Percentiles rank a stretch among this genome's conserved stretches.
Evolutionary conservation across 257 asterid species (phyloP).

Genomic region (Scutellaria baicalensis): DNA sequence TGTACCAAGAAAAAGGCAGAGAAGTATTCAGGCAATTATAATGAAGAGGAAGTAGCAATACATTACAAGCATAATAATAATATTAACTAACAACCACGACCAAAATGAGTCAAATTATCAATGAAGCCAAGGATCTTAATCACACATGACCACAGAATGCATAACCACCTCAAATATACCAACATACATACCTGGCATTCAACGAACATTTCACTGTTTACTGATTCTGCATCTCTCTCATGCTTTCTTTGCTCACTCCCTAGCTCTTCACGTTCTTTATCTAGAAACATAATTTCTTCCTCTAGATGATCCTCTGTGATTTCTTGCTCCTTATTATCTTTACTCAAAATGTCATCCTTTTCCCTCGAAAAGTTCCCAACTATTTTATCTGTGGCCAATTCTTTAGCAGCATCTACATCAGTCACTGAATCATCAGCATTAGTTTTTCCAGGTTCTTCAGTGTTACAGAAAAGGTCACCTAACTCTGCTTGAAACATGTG

Average conservation of each 20-base stretch:
- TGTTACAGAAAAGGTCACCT: slow-evolving; percentile 13
- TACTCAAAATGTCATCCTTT: slow-evolving; percentile 15
- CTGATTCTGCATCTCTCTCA: slow-evolving; percentile 90
- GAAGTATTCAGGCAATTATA: neutral
- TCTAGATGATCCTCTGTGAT: slow-evolving; percentile 45
- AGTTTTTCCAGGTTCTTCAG: slow-evolving; percentile 14
- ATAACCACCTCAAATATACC: neutral
- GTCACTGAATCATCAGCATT: slow-evolving; percentile 23
- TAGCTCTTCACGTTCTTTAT: slow-evolving; percentile 57
- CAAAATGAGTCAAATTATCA: neutral
- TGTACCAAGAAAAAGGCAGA: neutral
- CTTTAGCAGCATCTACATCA: slow-evolving; percentile 17
- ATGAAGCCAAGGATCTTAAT: neutral
- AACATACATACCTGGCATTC: slow-evolving; percentile 73
- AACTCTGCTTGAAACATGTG: slow-evolving; percentile 19
- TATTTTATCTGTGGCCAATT: slow-evolving; percentile 21
- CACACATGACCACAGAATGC: neutral
- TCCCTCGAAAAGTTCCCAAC: slow-evolving; percentile 18
- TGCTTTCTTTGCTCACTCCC: slow-evolving; percentile 71
- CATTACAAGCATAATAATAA: neutral
- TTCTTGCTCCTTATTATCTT: slow-evolving; percentile 31
- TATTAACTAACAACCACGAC: neutral
- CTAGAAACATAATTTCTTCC: slow-evolving; percentile 57
- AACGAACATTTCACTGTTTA: slow-evolving; percentile 82
- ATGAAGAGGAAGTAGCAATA: neutral